Evolutionary conservation across 2,329 filamentous ascomycete species (phyloP).

Genomic region (Pseudopyricularia javanii): DNA sequence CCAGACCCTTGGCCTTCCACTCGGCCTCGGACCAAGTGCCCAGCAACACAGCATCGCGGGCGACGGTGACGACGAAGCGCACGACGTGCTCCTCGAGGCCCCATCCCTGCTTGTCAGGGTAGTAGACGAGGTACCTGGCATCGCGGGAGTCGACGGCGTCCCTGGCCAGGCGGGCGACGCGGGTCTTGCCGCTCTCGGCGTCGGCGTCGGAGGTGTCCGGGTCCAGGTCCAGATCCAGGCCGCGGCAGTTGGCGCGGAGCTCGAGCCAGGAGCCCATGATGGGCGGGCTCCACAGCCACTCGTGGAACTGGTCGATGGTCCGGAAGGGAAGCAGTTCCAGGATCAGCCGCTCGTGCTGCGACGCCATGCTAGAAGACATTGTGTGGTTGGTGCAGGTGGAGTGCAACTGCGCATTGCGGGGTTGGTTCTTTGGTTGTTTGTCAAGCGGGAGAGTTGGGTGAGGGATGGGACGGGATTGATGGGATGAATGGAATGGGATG

Average conservation of each 20-base stretch:
- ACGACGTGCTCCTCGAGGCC: constrained; percentile 22
- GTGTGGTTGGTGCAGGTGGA: not conserved
- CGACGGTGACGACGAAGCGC: constrained; percentile 23
- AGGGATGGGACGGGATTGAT: too few species aligned
- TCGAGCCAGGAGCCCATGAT: constrained; percentile 23
- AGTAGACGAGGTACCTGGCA: constrained; percentile 19
- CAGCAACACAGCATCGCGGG: constrained; percentile 21
- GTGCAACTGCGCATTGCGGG: not conserved
- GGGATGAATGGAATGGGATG: too few species aligned
- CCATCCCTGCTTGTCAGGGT: constrained; percentile 23
- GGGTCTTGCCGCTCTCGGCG: constrained; percentile 20
- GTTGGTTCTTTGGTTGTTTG: too few species aligned
- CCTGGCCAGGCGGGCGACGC: constrained; percentile 16
- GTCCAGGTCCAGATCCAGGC: constrained; percentile 7
- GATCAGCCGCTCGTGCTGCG: constrained; percentile 24
- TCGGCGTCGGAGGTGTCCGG: constrained; percentile 1
- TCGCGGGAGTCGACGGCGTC: constrained; percentile 16
- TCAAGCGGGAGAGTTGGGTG: not conserved
- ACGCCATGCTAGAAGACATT: constrained; percentile 7
- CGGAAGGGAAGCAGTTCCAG: constrained; percentile 25
- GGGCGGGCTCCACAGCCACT: constrained; percentile 19
- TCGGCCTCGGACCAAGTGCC: constrained; percentile 18
- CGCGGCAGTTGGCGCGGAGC: constrained; percentile 20
- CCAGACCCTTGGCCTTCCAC: constrained; percentile 17
- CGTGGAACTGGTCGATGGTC: constrained; percentile 17